A percentile compares a stretch with the other conserved stretches of the same genome.
These are phyloP conservation scores for Rhizoctonia solani DNA, from an alignment of 1,284 basidiomycete genomes.

Conservation along the genomic window DNA sequence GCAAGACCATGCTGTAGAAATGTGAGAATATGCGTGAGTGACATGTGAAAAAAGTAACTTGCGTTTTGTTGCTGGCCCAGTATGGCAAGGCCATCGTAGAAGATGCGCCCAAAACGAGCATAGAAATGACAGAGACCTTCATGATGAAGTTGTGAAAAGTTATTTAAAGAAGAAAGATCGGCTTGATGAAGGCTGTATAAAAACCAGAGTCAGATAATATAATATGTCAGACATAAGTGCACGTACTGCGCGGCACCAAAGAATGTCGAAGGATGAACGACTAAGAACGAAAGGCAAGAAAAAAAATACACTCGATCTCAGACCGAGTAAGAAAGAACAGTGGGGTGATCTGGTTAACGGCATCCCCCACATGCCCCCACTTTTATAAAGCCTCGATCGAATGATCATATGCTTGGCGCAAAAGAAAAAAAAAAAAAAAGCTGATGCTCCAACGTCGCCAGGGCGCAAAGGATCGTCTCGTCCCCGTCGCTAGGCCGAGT, in stretches of 20 bases:
- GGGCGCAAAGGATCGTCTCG: constrained; percentile 1
- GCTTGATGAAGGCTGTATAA: background rate
- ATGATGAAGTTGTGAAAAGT: too few relatives aligned
- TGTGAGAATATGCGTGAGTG: background rate
- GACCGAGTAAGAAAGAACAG: constrained; percentile 16
- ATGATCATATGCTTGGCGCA: background rate
- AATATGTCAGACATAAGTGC: background rate
- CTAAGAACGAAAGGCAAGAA: constrained; percentile 12
- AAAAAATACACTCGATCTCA: constrained; percentile 24
- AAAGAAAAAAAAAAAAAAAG: background rate
- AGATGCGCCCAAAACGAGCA: constrained; percentile 20
- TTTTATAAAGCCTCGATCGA: background rate
- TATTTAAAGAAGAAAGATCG: background rate
- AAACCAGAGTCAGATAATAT: background rate
- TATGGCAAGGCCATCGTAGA: constrained; percentile 22
- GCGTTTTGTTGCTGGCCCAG: background rate
- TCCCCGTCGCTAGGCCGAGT: background rate
- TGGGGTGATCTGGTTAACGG: background rate
- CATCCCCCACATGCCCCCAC: background rate
- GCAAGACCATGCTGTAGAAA: background rate
- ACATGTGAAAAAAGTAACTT: background rate
- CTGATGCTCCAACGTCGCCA: constrained; percentile 13
- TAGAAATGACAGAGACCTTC: constrained; percentile 24
- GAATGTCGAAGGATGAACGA: constrained; percentile 17
- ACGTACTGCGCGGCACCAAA: constrained; percentile 30